phyloP scores from a whole-genome alignment of 2,329 filamentous ascomycete species.

The Botryotinia convoluta region DNA sequence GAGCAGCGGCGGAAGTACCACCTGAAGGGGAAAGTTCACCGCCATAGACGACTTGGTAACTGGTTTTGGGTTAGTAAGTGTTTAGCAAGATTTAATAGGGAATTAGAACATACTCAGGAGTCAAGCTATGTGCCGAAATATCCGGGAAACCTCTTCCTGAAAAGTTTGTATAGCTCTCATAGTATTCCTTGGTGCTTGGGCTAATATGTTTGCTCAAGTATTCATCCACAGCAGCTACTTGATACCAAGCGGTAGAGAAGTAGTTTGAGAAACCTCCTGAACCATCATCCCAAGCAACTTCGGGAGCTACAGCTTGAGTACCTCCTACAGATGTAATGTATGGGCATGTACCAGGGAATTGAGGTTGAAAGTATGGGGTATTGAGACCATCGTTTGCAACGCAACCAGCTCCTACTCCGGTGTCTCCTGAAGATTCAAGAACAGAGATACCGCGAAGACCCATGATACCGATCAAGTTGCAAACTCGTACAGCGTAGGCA shows the following conservation, averaged over 20 bases:
- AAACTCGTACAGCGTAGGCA: slow-evolving; percentile 53
- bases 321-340: slow-evolving; percentile 34
- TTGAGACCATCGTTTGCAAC: slow-evolving; percentile 55
- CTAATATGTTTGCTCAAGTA: slow-evolving; percentile 42
- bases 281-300: slow-evolving; percentile 46
- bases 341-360: slow-evolving; percentile 52
- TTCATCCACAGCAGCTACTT: slow-evolving; percentile 42
- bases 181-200: slow-evolving; percentile 42
- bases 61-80: neutral
- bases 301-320: slow-evolving; percentile 31
- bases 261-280: slow-evolving; percentile 54
- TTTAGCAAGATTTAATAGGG: neutral
- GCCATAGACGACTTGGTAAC: slow-evolving; percentile 23
- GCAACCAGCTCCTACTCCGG: slow-evolving; percentile 48
- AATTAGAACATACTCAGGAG: slow-evolving; percentile 21
- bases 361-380: slow-evolving; percentile 51
- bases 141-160: slow-evolving; percentile 50
- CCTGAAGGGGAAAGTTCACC: slow-evolving; percentile 38
- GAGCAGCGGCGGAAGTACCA: slow-evolving; percentile 54
- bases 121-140: slow-evolving; percentile 42
- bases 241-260: slow-evolving; percentile 48
- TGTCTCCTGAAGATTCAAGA: slow-evolving; percentile 52
- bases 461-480: slow-evolving; percentile 52
- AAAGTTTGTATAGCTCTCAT: slow-evolving; percentile 46
- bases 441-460: slow-evolving; percentile 53